phyloP scores from a whole-genome alignment of 164 flowering plant genomes.

The Vitis labrusca region DNA sequence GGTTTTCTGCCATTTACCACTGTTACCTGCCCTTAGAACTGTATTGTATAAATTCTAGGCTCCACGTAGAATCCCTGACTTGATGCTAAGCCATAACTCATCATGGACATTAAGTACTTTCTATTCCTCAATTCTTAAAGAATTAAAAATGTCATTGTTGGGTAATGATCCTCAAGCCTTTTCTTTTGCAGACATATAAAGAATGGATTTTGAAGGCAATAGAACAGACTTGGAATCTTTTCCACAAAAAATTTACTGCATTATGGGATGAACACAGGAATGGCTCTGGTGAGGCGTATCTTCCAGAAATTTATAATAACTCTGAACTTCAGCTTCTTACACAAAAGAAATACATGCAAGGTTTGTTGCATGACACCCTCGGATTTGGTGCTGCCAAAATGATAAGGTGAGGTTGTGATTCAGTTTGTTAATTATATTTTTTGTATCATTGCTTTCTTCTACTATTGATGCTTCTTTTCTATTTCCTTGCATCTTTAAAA shows the following conservation, averaged over 20 bases:
- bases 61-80: too few relatives aligned
- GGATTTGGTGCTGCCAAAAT: conserved; percentile 98
- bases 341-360: conserved; percentile 58
- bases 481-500: background rate
- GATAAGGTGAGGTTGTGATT: conserved; percentile 67
- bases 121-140: too few relatives aligned
- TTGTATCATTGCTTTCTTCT: too few relatives aligned
- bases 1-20: too few relatives aligned
- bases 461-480: too few relatives aligned
- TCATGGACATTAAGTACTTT: too few relatives aligned
- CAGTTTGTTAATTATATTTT: background rate
- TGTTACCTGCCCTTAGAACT: too few relatives aligned
- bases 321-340: conserved; percentile 53
- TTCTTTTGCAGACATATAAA: conserved; percentile 60
- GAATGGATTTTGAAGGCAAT: conserved; percentile 78
- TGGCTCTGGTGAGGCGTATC: conserved; percentile 93
- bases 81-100: too few relatives aligned
- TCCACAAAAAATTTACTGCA: conserved; percentile 60
- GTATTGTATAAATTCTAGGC: too few relatives aligned
- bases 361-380: conserved; percentile 82
- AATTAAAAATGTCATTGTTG: too few relatives aligned
- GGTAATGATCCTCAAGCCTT: background rate
- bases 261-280: conserved; percentile 80
- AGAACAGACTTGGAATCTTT: conserved; percentile 84
- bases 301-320: conserved; percentile 66